Evolutionary conservation across 1,284 basidiomycete genomes (phyloP).

Genomic region (Volvariella volvacea): DNA sequence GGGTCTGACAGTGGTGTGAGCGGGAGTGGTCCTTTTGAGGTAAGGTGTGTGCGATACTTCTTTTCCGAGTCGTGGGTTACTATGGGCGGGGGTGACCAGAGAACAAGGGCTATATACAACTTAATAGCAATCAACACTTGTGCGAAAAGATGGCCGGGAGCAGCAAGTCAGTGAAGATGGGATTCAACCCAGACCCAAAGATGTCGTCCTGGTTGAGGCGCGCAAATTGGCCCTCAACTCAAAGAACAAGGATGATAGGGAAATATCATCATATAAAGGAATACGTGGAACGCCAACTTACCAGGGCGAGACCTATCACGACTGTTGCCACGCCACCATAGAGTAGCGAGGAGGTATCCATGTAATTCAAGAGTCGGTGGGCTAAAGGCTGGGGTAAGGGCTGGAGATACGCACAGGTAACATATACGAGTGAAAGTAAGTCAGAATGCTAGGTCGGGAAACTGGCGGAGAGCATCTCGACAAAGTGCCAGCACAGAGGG

Average conservation of each 20-base stretch:
- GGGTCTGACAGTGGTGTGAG: conserved; percentile 49
- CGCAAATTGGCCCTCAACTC: conserved; percentile 56
- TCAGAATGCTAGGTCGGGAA: too few relatives aligned
- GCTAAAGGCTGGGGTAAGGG: too few relatives aligned
- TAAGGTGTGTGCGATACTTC: conserved; percentile 49
- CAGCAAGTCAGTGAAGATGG: conserved; percentile 6
- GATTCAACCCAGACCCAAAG: conserved; percentile 20
- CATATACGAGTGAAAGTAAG: too few relatives aligned
- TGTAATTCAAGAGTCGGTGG: background rate
- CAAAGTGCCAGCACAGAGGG: too few relatives aligned
- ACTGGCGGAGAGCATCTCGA: too few relatives aligned
- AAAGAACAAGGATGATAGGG: conserved; percentile 87
- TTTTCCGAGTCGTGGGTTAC: conserved; percentile 59
- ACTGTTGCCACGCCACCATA: background rate
- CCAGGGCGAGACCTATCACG: conserved; percentile 18
- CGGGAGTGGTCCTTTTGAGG: conserved; percentile 40
- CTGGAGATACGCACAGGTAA: too few relatives aligned
- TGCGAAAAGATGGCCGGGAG: background rate
- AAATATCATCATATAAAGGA: conserved; percentile 21
- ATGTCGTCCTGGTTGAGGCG: conserved; percentile 64
- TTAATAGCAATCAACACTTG: conserved; percentile 9
- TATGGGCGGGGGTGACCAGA: conserved; percentile 65
- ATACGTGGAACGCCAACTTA: conserved; percentile 19
- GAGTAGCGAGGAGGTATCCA: background rate
- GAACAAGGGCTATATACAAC: conserved; percentile 56